Conservation (phyloP, 2,329 filamentous ascomycete genomes). For the Trichophyton verrucosum region DNA sequence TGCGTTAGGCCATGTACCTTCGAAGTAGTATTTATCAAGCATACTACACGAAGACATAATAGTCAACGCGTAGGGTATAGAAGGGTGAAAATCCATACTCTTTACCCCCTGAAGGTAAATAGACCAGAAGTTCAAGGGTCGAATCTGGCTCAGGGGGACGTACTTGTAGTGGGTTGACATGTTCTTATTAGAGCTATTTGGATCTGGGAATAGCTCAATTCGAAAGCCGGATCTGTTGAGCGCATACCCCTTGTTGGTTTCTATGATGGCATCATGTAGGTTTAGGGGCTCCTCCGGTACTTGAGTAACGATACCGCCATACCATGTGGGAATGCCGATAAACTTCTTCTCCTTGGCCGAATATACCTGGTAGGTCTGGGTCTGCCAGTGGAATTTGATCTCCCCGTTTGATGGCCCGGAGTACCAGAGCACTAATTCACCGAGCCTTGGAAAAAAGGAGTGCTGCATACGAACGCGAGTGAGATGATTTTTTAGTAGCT, state of each 20-base stretch:
- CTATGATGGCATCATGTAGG: slow-evolving; percentile 36
- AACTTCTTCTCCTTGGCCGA: slow-evolving; percentile 23
- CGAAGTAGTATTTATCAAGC: slow-evolving; percentile 41
- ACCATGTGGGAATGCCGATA: slow-evolving; percentile 38
- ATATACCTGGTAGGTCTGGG: slow-evolving; percentile 23
- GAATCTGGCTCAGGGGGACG: slow-evolving; percentile 40
- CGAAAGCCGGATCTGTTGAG: slow-evolving; percentile 44
- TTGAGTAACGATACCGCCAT: slow-evolving; percentile 46
- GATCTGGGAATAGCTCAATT: slow-evolving; percentile 44
- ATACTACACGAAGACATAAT: slow-evolving; percentile 43
- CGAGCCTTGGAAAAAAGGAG: slow-evolving; percentile 42
- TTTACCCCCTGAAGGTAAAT: slow-evolving; percentile 35
- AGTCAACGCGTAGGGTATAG: slow-evolving; percentile 43
- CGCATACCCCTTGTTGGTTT: slow-evolving; percentile 28
- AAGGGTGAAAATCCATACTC: slow-evolving; percentile 38
- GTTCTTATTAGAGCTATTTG: slow-evolving; percentile 39
- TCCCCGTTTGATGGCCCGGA: slow-evolving; percentile 20
- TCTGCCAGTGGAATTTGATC: slow-evolving; percentile 25
- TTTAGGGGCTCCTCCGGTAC: slow-evolving; percentile 33
- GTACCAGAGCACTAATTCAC: slow-evolving; percentile 46
- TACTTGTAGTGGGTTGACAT: slow-evolving; percentile 44
- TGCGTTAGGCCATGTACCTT: slow-evolving; percentile 43
- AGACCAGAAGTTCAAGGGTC: slow-evolving; percentile 45
- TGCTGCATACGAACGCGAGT: slow-evolving; percentile 33
- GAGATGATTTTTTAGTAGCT: slow-evolving; percentile 32